Percentiles rank a stretch among this genome's conserved stretches.
Conservation (phyloP, 2,329 filamentous ascomycete genomes). For the Dactylellina cionopaga region DNA sequence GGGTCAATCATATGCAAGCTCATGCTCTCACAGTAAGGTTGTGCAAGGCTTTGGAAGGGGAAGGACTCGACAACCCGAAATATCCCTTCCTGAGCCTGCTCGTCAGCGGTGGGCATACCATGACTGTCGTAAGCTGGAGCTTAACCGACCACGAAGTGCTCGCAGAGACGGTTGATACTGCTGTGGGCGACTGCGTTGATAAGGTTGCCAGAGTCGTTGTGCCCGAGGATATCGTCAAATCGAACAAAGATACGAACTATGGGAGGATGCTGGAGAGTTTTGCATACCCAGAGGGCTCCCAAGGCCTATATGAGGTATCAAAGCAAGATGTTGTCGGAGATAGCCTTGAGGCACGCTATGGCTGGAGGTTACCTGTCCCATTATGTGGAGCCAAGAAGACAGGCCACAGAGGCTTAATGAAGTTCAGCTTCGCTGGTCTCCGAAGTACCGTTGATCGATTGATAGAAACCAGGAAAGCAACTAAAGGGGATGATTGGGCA, state of each 20-base stretch:
- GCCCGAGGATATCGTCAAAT: constrained; percentile 69
- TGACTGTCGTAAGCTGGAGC: constrained; percentile 78
- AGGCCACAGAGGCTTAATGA: constrained; percentile 63
- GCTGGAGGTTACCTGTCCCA: constrained; percentile 77
- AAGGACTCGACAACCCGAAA: constrained; percentile 61
- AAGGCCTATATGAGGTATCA: constrained; percentile 15
- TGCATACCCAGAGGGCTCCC: constrained; percentile 70
- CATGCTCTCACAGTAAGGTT: constrained; percentile 89
- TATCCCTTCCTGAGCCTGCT: constrained; percentile 91
- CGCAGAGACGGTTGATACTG: constrained; percentile 78
- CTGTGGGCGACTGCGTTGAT: constrained; percentile 90
- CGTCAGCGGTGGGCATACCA: constrained; percentile 90
- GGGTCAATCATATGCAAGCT: constrained; percentile 96
- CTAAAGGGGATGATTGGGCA: constrained; percentile 63
- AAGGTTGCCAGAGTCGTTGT: constrained; percentile 82
- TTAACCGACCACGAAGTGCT: constrained; percentile 77
- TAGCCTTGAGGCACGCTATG: constrained; percentile 63
- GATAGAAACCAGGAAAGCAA: constrained; percentile 60
- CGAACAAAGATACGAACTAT: constrained; percentile 73
- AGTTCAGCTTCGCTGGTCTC: constrained; percentile 79
- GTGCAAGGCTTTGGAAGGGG: constrained; percentile 66
- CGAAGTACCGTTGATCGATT: constrained; percentile 72
- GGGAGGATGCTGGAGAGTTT: constrained; percentile 81
- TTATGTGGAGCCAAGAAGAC: constrained; percentile 66
- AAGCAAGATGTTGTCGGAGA: constrained; percentile 24